Conservation (phyloP, 2,329 filamentous ascomycete genomes). For the Arthrobotrys megalospora region DNA sequence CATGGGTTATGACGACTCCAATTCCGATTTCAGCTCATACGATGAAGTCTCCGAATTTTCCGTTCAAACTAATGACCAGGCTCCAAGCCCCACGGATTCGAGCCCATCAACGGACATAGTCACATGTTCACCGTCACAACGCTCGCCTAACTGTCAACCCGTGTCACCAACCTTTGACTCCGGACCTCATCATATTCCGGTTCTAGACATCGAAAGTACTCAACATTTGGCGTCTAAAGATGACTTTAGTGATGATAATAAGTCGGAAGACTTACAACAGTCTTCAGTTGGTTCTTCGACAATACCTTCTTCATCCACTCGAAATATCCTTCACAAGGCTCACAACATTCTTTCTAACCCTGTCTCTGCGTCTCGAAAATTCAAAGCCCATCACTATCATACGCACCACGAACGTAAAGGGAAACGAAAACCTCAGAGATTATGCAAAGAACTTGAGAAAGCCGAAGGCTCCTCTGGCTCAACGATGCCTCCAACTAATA, state of each 20-base stretch:
- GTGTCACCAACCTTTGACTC: conserved; percentile 38
- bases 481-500: conserved; percentile 26
- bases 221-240: neutral
- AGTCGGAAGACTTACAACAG: neutral
- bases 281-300: conserved; percentile 15
- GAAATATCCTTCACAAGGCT: conserved; percentile 20
- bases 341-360: conserved; percentile 9
- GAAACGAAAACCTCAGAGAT: conserved; percentile 22
- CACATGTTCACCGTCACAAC: conserved; percentile 51
- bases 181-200: conserved; percentile 4
- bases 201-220: neutral
- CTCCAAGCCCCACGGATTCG: neutral
- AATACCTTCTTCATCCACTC: conserved; percentile 26
- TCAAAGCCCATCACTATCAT: conserved; percentile 15
- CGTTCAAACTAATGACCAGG: conserved; percentile 11
- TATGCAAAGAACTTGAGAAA: conserved; percentile 33
- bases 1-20: conserved; percentile 15
- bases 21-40: conserved; percentile 27
- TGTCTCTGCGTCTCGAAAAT: conserved; percentile 12
- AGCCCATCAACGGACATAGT: conserved; percentile 43
- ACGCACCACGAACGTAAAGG: conserved; percentile 20
- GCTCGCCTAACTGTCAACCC: conserved; percentile 4
- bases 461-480: neutral
- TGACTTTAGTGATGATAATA: conserved; percentile 6
- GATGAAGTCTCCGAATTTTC: conserved; percentile 22